Base-by-base conservation (phyloP, 352 stramenopile species). In the Globisporangium parvum region DNA sequence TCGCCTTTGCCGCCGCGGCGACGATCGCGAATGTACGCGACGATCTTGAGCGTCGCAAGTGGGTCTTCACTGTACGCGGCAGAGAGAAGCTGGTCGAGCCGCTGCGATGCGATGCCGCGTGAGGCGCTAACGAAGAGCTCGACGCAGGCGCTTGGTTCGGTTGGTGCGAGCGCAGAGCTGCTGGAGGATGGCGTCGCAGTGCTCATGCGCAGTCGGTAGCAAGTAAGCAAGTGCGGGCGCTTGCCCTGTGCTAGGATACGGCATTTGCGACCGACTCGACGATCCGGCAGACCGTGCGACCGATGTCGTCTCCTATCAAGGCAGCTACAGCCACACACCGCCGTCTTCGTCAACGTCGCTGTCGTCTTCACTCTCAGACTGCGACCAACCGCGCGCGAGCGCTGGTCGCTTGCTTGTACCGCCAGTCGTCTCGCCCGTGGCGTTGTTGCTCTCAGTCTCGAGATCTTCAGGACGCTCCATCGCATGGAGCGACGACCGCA, bases 21-120 rank as follows among this genome's bases (percentile, higher is more conserved):
- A 2, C 26, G 26, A 61, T 81, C 73, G 14, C 73, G 70, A 6
- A 80, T 48, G 62, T 81, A 73, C 23, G 73, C 73, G 2, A 79
- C 51, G 23, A 84, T 49, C 66, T 79, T 84, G 53, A 84, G 66
- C 42, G 71, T 84, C 58, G 80, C 69, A 26, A 81, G 59, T 18
- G 73, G 41, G 45, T 81, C 60, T 49, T 84, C 66, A 6, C 47
- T 53, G 58, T 71, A 81, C 37, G 73, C 79, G 2, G 67, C 62
- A 6, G 60, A 52, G 42, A 83, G 47, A 10, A 83, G 55, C 11
- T 55, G 3, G 8, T 58, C 26, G 46, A 80, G 63, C 4, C 52
- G 65, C 5, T 42, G 28, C 23, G 71, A 55, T 20, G 60, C 57
- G 8, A 77, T 50, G 28, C 54, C 61, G 1, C 70, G 73, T 17